Conservation (phyloP, 345 rosid species). For the Boechera retrofracta region DNA sequence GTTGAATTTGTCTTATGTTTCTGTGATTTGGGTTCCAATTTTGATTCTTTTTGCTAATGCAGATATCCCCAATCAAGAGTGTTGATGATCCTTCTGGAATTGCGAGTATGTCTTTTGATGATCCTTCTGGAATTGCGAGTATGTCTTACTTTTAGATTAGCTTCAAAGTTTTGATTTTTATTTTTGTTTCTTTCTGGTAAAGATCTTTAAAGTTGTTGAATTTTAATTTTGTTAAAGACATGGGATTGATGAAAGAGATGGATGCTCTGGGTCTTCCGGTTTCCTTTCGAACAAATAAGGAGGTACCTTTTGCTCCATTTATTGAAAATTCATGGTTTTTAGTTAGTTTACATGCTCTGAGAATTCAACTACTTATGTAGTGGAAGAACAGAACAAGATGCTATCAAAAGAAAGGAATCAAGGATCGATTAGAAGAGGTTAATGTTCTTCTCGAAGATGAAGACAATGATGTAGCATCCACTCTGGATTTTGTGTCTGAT, state of each 20-base stretch:
- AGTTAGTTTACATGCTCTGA: slow-evolving; percentile 12
- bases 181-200: neutral
- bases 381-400: slow-evolving; percentile 47
- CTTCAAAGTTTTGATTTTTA: neutral
- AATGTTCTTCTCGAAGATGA: slow-evolving; percentile 22
- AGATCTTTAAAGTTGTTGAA: neutral
- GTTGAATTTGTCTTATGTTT: neutral
- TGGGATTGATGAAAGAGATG: slow-evolving; percentile 62
- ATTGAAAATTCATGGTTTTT: neutral
- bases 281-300: slow-evolving; percentile 70
- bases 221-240: slow-evolving; percentile 42
- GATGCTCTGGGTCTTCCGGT: slow-evolving; percentile 76
- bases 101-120: slow-evolving; percentile 39
- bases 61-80: slow-evolving; percentile 44
- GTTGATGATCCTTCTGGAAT: slow-evolving; percentile 37
- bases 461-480: slow-evolving; percentile 29
- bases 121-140: slow-evolving; percentile 28
- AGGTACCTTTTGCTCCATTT: slow-evolving; percentile 47
- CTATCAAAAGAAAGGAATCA: slow-evolving; percentile 42
- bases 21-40: neutral
- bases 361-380: slow-evolving; percentile 36
- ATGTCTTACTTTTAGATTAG: slow-evolving; percentile 23
- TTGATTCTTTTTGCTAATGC: slow-evolving; percentile 22
- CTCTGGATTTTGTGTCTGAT: slow-evolving; percentile 41
- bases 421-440: slow-evolving; percentile 18